phyloP scores from a whole-genome alignment of 495 filamentous ascomycete genomes.

The Penicillium ochrochloron region DNA sequence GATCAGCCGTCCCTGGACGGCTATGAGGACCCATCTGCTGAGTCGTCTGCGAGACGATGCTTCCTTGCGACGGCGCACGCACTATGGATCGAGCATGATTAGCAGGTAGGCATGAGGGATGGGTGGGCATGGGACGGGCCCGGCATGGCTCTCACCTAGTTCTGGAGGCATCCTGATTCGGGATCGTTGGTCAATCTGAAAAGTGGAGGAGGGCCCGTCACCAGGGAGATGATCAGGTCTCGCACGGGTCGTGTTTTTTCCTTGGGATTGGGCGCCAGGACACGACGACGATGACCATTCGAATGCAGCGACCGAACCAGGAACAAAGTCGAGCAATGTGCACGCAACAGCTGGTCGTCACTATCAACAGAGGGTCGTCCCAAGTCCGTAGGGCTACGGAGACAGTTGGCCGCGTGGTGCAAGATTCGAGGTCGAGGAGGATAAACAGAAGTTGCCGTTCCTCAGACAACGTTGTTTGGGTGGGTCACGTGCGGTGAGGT shows the following conservation, averaged over 20 bases:
- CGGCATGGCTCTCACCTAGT: slow-evolving; percentile 27
- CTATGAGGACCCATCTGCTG: slow-evolving; percentile 44
- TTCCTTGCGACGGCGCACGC: slow-evolving; percentile 37
- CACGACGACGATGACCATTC: slow-evolving; percentile 25
- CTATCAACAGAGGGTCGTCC: slow-evolving; percentile 7
- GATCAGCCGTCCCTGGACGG: slow-evolving; percentile 52
- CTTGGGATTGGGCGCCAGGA: slow-evolving; percentile 8
- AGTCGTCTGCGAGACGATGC: slow-evolving; percentile 44
- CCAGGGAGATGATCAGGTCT: slow-evolving; percentile 34
- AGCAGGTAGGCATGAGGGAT: slow-evolving; percentile 2
- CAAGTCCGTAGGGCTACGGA: slow-evolving; percentile 17
- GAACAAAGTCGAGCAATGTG: neutral
- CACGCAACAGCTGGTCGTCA: slow-evolving; percentile 3
- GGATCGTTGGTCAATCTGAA: slow-evolving; percentile 18
- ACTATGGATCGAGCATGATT: slow-evolving; percentile 19
- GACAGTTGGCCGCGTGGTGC: slow-evolving; percentile 30
- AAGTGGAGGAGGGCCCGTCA: slow-evolving; percentile 39
- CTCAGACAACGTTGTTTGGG: slow-evolving; percentile 41
- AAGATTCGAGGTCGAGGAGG: slow-evolving; percentile 28
- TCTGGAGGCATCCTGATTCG: slow-evolving; percentile 32
- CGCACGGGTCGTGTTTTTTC: slow-evolving; percentile 24
- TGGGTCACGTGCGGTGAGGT: slow-evolving; percentile 29
- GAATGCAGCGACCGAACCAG: slow-evolving; percentile 15
- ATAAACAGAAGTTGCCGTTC: slow-evolving; percentile 39
- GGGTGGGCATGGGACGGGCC: neutral